Base-by-base conservation (phyloP, 2,329 filamentous ascomycete genomes). In the Phaeosphaeria sp. region DNA sequence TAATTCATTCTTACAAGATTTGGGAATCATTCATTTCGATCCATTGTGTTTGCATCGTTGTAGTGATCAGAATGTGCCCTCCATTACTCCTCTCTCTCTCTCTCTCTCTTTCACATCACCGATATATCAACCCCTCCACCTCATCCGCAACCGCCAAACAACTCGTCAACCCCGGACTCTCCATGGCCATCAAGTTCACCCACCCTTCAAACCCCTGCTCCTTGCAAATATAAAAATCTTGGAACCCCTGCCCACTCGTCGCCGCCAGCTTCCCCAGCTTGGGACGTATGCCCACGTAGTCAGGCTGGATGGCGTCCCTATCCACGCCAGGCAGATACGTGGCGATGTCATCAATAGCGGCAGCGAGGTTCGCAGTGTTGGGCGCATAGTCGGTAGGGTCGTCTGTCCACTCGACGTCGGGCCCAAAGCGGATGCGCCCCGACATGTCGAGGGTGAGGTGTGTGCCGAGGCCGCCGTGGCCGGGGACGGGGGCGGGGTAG, bases 331-430 rank as follows among this genome's bases (percentile, higher is more conserved):
- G 95, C 3, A 99, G 81, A 73, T 96, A 99, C 7, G 83, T 83
- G 65, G 84, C 81, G 56, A 99, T 97, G 70, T 92, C 91, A 11
- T 81, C 81, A 0, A 96, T 76, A 0, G 93, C 93, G 41, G 85
- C 82, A 1, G 79, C 75, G 54, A 97, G 80, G 13, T 90, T 83
- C 21, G 81, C 81, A 1, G 82, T 79, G 64, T 87, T 92, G 17
- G 90, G 89, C 1, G 82, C 81, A n/a, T 97, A 82, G 69, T 97
- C 87, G 9, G 79, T 78, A 0, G 92, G 87, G 1, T 83, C 80
- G 49, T 89, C 85, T 0, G 97, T 89, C 95, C 95, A 98, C 76
- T 98, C 92, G 15, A 97, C 90, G 72, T 99, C 95, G 0, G 95
- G 95, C 0, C 95, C 95, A 76, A 99, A 99, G 39, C 92, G 89